A percentile compares a stretch with the other conserved stretches of the same genome.
Evolutionary conservation across 1,284 basidiomycete species (phyloP).

Genomic region (Marasmius sp.): DNA sequence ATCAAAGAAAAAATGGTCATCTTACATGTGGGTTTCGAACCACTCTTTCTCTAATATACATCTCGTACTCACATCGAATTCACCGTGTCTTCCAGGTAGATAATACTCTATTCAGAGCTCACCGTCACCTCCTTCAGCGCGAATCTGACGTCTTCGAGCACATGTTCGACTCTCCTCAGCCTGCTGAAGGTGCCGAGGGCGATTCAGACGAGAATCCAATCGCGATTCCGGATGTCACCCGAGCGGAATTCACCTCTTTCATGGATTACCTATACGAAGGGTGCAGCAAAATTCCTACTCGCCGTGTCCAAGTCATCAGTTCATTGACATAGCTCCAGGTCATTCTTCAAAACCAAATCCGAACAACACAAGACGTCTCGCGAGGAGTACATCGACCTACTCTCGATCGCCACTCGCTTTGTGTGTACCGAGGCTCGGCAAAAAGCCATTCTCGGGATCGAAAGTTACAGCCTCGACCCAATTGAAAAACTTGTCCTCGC

Average conservation of each 20-base stretch:
- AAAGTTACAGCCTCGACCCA: slow-evolving; percentile 26
- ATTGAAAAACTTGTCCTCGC: slow-evolving; percentile 37
- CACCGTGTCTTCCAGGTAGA: slow-evolving; percentile 26
- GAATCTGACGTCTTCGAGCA: slow-evolving; percentile 34
- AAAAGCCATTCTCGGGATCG: slow-evolving; percentile 30
- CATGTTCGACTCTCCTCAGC: slow-evolving; percentile 23
- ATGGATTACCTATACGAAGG: slow-evolving; percentile 34
- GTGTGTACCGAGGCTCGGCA: slow-evolving; percentile 28
- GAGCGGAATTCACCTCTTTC: slow-evolving; percentile 30
- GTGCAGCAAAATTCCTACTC: slow-evolving; percentile 19
- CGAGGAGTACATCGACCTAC: slow-evolving; percentile 33
- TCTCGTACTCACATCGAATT: not conserved
- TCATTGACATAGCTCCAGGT: not conserved
- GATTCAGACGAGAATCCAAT: slow-evolving; percentile 30
- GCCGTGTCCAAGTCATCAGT: too few relatives aligned
- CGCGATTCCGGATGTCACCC: slow-evolving; percentile 24
- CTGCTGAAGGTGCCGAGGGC: slow-evolving; percentile 17
- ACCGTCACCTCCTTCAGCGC: slow-evolving; percentile 33
- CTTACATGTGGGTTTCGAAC: slow-evolving; percentile 15
- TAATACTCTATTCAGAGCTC: slow-evolving; percentile 33
- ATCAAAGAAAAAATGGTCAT: slow-evolving; percentile 20
- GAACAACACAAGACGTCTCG: slow-evolving; percentile 17
- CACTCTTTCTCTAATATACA: not conserved
- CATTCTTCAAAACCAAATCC: slow-evolving; percentile 27
- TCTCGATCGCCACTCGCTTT: slow-evolving; percentile 35